A percentile compares a stretch with the other conserved stretches of the same genome.
Conservation (phyloP, 2,329 filamentous ascomycete genomes). For the Raffaelea deltoideospora region DNA sequence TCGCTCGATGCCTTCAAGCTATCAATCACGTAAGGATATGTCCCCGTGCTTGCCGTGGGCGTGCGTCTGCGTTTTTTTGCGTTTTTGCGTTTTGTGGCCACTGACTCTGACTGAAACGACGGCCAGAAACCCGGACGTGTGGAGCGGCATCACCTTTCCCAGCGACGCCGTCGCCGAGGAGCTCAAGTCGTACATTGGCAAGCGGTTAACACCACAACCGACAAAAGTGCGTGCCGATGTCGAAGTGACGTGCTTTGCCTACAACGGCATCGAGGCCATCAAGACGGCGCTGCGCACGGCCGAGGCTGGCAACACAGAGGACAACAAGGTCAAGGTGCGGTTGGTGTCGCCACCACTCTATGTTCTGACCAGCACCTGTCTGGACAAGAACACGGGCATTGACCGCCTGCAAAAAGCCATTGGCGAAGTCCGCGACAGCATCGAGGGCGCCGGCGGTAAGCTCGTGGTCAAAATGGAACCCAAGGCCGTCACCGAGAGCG, state of each 20-base stretch:
- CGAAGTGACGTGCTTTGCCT: slow-evolving; percentile 88
- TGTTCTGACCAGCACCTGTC: slow-evolving; percentile 85
- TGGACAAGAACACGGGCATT: slow-evolving; percentile 85
- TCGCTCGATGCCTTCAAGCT: slow-evolving; percentile 97
- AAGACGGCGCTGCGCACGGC: slow-evolving; percentile 84
- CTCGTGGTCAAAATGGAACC: slow-evolving; percentile 95
- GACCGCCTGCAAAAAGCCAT: slow-evolving; percentile 77
- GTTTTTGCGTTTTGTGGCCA: too few relatives aligned
- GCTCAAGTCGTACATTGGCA: slow-evolving; percentile 88
- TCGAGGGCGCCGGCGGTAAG: slow-evolving; percentile 61
- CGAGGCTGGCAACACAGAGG: slow-evolving; percentile 80
- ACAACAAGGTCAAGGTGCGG: slow-evolving; percentile 94
- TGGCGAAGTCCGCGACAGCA: slow-evolving; percentile 67
- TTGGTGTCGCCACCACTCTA: slow-evolving; percentile 96
- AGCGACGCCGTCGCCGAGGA: slow-evolving; percentile 76
- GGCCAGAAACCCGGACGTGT: slow-evolving; percentile 76
- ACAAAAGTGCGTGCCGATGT: slow-evolving; percentile 98
- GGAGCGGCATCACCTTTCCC: slow-evolving; percentile 84
- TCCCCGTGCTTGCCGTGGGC: too few relatives aligned
- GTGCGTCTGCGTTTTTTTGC: too few relatives aligned
- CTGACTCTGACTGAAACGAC: slow-evolving; percentile 6
- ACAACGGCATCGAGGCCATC: slow-evolving; percentile 96
- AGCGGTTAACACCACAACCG: slow-evolving; percentile 93
- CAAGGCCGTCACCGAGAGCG: slow-evolving; percentile 97
- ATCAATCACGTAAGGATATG: slow-evolving; percentile 91